Conservation (phyloP, 208 protist genomes). For the Leishmania braziliensis region DNA sequence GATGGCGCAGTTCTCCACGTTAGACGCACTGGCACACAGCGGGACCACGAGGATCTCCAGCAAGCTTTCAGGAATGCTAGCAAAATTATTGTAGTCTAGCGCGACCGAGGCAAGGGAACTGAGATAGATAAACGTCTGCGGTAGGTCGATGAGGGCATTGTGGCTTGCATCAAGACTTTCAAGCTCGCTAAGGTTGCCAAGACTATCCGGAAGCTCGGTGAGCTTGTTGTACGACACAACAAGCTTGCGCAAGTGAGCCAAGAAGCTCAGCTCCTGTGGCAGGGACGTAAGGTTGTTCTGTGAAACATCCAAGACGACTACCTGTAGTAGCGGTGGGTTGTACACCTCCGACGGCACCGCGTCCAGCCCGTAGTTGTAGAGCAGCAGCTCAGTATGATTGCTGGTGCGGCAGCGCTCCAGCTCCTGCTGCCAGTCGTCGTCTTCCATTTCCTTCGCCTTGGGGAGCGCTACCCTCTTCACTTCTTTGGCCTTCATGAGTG, state of each 20-base stretch:
- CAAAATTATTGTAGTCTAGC: constrained; percentile 89
- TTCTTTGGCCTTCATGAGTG: constrained; percentile 30
- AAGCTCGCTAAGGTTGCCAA: constrained; percentile 67
- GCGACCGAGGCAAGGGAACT: constrained; percentile 47
- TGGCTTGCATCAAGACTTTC: constrained; percentile 82
- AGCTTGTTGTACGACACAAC: constrained; percentile 86
- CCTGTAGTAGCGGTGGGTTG: constrained; percentile 66
- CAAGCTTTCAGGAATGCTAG: constrained; percentile 63
- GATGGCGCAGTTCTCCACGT: not conserved
- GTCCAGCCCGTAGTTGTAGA: constrained; percentile 73
- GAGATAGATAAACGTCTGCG: constrained; percentile 72
- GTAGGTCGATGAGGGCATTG: constrained; percentile 71
- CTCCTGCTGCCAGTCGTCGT: constrained; percentile 73
- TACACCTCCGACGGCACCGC: constrained; percentile 72
- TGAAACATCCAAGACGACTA: constrained; percentile 70
- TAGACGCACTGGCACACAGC: not conserved
- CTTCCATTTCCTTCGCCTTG: constrained; percentile 75
- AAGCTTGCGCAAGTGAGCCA: constrained; percentile 62
- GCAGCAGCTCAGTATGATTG: constrained; percentile 52
- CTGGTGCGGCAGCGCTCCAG: constrained; percentile 60
- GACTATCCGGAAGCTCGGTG: constrained; percentile 63
- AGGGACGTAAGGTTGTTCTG: constrained; percentile 72
- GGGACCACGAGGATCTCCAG: constrained; percentile 51
- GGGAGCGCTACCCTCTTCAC: constrained; percentile 52
- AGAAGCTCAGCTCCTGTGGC: constrained; percentile 74